A percentile compares a stretch with the other conserved stretches of the same genome.
Evolutionary conservation across 768 basidiomycete genomes (phyloP).

Genomic region (Psilocybe sp.): DNA sequence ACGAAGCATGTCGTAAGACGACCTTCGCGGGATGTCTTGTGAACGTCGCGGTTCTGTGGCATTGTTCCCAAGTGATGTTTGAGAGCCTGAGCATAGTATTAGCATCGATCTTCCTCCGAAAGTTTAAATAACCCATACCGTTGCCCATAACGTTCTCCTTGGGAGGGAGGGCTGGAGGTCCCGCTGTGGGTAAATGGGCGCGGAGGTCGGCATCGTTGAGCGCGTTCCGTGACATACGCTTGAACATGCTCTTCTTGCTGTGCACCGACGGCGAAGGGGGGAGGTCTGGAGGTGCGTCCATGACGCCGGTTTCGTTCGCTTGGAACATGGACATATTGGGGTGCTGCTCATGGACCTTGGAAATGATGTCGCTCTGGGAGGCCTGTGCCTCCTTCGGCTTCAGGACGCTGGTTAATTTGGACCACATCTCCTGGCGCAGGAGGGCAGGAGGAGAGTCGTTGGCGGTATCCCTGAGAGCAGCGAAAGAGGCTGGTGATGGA

Average conservation of each 20-base stretch:
- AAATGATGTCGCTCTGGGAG: slow-evolving; percentile 39
- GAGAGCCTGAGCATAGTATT: slow-evolving; percentile 23
- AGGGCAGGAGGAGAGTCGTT: not conserved
- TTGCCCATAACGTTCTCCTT: slow-evolving; percentile 48
- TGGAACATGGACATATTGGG: slow-evolving; percentile 62
- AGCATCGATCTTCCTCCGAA: not conserved
- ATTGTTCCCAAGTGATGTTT: slow-evolving; percentile 25
- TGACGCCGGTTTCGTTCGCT: slow-evolving; percentile 25
- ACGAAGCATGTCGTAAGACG: slow-evolving; percentile 30
- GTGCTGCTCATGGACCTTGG: slow-evolving; percentile 56
- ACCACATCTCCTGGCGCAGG: slow-evolving; percentile 46
- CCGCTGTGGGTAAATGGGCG: slow-evolving; percentile 28
- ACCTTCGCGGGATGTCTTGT: slow-evolving; percentile 19
- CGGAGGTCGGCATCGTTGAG: slow-evolving; percentile 34
- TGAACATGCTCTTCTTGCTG: slow-evolving; percentile 49
- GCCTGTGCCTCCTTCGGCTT: slow-evolving; percentile 37
- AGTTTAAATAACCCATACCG: slow-evolving; percentile 24
- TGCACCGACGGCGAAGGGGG: slow-evolving; percentile 51
- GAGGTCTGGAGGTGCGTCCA: slow-evolving; percentile 30
- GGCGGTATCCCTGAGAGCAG: no score
- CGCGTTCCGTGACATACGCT: slow-evolving; percentile 43
- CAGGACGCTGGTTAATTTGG: slow-evolving; percentile 56
- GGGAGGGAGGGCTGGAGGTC: slow-evolving; percentile 39
- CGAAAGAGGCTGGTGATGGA: slow-evolving; percentile 13
- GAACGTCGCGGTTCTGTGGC: slow-evolving; percentile 13